These are phyloP conservation scores for Venturia effusa DNA, from an alignment of 2,329 filamentous ascomycete species.

Conservation along the genomic window DNA sequence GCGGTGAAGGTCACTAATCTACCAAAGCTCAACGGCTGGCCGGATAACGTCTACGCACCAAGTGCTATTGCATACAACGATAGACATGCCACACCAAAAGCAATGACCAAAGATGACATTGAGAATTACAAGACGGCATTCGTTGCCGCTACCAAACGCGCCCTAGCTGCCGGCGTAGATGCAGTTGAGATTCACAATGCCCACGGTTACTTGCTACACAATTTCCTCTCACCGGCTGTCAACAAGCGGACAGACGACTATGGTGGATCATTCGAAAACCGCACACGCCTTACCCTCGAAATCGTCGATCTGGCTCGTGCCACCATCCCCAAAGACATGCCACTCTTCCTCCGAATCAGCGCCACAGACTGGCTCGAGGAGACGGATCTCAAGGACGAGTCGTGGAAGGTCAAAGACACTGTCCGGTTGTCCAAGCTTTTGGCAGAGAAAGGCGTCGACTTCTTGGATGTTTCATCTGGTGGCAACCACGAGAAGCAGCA, in stretches of 20 bases:
- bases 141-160: constrained; percentile 47
- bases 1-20: not conserved
- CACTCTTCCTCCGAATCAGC: constrained; percentile 62
- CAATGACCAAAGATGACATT: constrained; percentile 60
- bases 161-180: constrained; percentile 55
- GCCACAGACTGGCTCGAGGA: constrained; percentile 66
- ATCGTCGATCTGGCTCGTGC: constrained; percentile 51
- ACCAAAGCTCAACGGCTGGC: constrained; percentile 40
- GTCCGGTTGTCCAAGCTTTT: constrained; percentile 55
- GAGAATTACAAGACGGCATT: constrained; percentile 52
- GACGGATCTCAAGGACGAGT: constrained; percentile 41
- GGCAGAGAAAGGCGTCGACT: constrained; percentile 63
- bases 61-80: constrained; percentile 52
- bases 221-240: constrained; percentile 57
- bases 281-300: constrained; percentile 57
- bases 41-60: constrained; percentile 45
- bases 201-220: constrained; percentile 65
- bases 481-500: constrained; percentile 56
- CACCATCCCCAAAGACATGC: constrained; percentile 55
- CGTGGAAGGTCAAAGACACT: constrained; percentile 58
- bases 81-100: constrained; percentile 51
- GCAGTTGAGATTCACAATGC: constrained; percentile 72
- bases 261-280: constrained; percentile 62
- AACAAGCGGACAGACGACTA: constrained; percentile 61
- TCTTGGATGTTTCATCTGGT: constrained; percentile 71